Base-by-base conservation (phyloP, 2,329 filamentous ascomycete species). In the Pseudovirgaria hyperparasitica region DNA sequence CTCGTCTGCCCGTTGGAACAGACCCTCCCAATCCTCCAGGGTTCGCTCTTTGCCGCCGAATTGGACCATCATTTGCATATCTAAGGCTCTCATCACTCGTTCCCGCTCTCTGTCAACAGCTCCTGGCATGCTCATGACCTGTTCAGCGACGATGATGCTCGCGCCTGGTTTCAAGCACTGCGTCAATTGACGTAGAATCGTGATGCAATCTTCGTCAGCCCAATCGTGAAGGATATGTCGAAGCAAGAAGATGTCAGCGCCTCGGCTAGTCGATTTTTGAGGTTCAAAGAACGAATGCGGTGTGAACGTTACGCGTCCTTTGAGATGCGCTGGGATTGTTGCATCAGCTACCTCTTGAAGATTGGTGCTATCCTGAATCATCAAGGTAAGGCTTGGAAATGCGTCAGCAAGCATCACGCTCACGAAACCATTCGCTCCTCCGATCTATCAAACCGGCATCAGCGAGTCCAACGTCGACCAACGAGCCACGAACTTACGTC, bases 181-280 rank as follows among this genome's bases (percentile, higher is more conserved):
- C 9, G 47, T 28, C 2, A 50, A 52, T 20, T 50, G 48, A 6
- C 26, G 26, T 13, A 52, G 33, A 23, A 55, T 52, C 25, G 39
- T 29, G 2, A 47, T 40, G 26, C 46, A 52, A 16, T 46, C 37
- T 5, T 43, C 27, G 26, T 55, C 51, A 0, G 48, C 40, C 53
- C 52, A 56, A 35, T 56, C 48, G 22, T 55, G 51, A 32, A 53
- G 51, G 23, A 55, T 50, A 15, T 46, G 40, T 9, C 50, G 46
- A 30, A 57, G 50, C 31, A 51, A 55, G 28, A 31, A 39, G 3
- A 36, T 25, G 11, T 31, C 30, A 5, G 36, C 36, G 12, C 25
- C 12, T 29, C 25, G 12, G 20, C 27, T 17, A n/a, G n/a, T n/a
- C n/a, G n/a, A n/a, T n/a, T n/a, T n/a, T n/a, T n/a, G n/a, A 8